Evolutionary conservation across 805 yeast species (phyloP).

Genomic region (Sugiyamaella floridensis): DNA sequence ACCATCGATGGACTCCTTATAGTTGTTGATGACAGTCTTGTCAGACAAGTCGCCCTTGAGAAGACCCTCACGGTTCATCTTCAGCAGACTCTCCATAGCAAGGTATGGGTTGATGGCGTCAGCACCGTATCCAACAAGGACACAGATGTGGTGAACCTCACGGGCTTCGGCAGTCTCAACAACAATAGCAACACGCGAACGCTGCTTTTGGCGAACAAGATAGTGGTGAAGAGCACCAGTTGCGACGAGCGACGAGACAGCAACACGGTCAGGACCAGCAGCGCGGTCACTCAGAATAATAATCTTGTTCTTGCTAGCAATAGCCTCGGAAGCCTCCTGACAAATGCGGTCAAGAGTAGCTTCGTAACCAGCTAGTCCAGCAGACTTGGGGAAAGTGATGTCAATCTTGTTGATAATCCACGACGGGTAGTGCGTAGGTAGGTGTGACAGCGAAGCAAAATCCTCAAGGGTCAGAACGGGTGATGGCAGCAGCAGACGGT

Average conservation of each 20-base stretch:
- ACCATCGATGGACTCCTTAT: conserved; percentile 76
- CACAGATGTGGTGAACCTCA: conserved; percentile 95
- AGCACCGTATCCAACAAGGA: conserved; percentile 92
- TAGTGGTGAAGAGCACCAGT: conserved; percentile 96
- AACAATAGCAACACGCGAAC: conserved; percentile 87
- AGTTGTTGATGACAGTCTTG: conserved; percentile 62
- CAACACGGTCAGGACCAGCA: conserved; percentile 54
- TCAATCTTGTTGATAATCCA: conserved; percentile 83
- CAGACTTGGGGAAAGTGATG: conserved; percentile 76
- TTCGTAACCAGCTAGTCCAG: conserved; percentile 81
- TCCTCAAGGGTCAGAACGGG: conserved; percentile 76
- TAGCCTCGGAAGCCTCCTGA: conserved; percentile 77
- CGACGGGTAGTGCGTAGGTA: conserved; percentile 68
- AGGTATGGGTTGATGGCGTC: conserved; percentile 93
- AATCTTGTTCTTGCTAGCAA: conserved; percentile 66
- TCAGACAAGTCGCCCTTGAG: conserved; percentile 43
- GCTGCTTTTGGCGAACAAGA: conserved; percentile 88
- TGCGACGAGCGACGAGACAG: conserved; percentile 87
- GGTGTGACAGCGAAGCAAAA: conserved; percentile 64
- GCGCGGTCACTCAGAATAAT: conserved; percentile 69
- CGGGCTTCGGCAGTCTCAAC: conserved; percentile 96
- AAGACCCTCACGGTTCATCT: conserved; percentile 76
- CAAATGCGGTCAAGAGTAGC: conserved; percentile 81
- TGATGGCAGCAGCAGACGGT: conserved; percentile 72
- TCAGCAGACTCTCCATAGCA: conserved; percentile 80